Conservation (phyloP, 2,329 filamentous ascomycete species). For the Cytospora chrysosperma region DNA sequence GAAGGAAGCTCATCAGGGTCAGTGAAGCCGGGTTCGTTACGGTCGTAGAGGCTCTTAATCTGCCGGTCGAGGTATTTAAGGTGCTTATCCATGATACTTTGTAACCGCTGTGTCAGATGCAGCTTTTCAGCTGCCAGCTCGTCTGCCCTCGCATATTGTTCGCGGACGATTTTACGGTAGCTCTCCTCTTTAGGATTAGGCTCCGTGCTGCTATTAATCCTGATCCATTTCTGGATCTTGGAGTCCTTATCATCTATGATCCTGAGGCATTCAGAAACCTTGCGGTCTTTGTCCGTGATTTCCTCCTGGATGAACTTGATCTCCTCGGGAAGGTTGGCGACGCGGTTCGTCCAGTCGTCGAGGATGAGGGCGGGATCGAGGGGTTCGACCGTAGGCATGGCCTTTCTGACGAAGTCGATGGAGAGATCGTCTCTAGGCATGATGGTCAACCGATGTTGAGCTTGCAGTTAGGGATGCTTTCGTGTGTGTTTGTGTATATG, state of each 20-base stretch:
- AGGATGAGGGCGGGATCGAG: constrained; percentile 68
- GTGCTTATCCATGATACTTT: constrained; percentile 61
- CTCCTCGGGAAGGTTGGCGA: constrained; percentile 78
- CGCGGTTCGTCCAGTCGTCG: constrained; percentile 74
- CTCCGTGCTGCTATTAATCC: constrained; percentile 70
- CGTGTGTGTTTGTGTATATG: constrained; percentile 23
- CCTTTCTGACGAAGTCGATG: constrained; percentile 68
- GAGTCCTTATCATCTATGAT: constrained; percentile 70
- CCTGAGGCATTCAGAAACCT: constrained; percentile 66
- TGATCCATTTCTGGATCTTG: constrained; percentile 80
- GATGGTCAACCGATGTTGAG: constrained; percentile 49
- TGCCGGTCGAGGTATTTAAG: constrained; percentile 61
- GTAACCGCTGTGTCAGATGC: constrained; percentile 63
- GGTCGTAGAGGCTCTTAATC: constrained; percentile 61
- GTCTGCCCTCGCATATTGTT: constrained; percentile 68
- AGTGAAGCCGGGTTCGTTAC: constrained; percentile 59
- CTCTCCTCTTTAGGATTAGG: constrained; percentile 72
- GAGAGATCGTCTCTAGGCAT: constrained; percentile 73
- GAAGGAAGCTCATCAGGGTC: constrained; percentile 65
- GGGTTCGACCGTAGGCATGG: constrained; percentile 57
- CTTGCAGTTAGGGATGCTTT: constrained; percentile 4
- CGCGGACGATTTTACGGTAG: constrained; percentile 63
- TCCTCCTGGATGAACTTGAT: constrained; percentile 82
- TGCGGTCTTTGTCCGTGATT: constrained; percentile 74
- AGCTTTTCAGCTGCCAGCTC: constrained; percentile 74